Evolutionary conservation across 345 rosid species (phyloP).

Genomic region (Corymbia maculata): DNA sequence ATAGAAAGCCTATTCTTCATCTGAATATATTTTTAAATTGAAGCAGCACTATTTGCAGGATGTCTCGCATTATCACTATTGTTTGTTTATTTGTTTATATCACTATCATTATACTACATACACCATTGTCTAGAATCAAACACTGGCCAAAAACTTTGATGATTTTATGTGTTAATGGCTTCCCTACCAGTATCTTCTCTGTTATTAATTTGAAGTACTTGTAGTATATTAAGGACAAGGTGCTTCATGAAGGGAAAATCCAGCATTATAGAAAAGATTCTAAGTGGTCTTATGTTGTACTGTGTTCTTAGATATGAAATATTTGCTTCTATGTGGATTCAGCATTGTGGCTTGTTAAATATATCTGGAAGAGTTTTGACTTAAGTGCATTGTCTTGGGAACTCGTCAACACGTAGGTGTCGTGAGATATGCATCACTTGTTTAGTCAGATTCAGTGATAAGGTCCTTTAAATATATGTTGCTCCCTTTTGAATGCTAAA

Average conservation of each 20-base stretch:
- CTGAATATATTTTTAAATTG: not conserved
- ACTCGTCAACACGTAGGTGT: not conserved
- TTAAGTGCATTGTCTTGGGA: not conserved
- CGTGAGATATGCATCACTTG: not conserved
- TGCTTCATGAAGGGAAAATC: not conserved
- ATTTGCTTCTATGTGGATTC: not conserved
- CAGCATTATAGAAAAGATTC: not conserved
- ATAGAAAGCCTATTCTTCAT: not conserved
- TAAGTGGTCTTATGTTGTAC: not conserved
- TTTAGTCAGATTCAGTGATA: not conserved
- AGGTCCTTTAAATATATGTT: not conserved
- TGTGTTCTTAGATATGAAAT: not conserved
- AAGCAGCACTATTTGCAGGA: not conserved
- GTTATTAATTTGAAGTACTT: not conserved
- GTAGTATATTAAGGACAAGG: not conserved
- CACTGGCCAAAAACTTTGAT: not conserved
- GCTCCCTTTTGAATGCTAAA: not conserved
- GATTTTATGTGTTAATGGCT: not conserved
- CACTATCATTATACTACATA: not conserved
- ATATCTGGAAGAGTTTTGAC: not conserved
- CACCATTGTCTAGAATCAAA: not conserved
- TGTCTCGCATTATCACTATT: not conserved
- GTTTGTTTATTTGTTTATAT: not conserved
- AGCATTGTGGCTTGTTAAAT: not conserved
- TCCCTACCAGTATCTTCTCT: not conserved